phyloP scores from a whole-genome alignment of 495 filamentous ascomycete genomes.

The Neurospora africana region DNA sequence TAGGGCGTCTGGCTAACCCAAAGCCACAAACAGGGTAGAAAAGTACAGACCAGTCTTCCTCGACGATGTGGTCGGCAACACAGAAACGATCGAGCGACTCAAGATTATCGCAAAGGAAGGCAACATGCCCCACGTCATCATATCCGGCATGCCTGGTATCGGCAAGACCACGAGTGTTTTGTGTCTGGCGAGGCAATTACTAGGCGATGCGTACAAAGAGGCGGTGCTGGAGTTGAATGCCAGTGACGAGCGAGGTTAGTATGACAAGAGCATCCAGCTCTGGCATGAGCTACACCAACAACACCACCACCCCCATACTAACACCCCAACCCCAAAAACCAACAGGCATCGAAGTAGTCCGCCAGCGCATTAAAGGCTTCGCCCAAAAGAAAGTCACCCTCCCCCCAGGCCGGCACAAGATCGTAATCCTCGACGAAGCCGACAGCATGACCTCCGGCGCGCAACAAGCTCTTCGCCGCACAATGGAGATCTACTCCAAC shows the following conservation, averaged over 20 bases:
- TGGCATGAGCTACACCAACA: neutral
- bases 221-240: conserved; percentile 95
- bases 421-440: conserved; percentile 96
- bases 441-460: conserved; percentile 96
- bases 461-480: conserved; percentile 88
- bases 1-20: neutral
- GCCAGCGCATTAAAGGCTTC: conserved; percentile 98
- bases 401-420: conserved; percentile 80
- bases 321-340: neutral
- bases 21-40: conserved; percentile 62
- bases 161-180: conserved; percentile 96
- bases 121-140: conserved; percentile 99
- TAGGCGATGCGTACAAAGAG: conserved; percentile 94
- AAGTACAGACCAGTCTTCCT: conserved; percentile 94
- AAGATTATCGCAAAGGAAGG: conserved; percentile 99
- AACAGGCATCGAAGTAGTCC: conserved; percentile 87
- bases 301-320: neutral
- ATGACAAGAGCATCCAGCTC: neutral
- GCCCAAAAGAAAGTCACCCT: conserved; percentile 99
- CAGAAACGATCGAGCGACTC: conserved; percentile 89
- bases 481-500: conserved; percentile 97
- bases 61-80: conserved; percentile 95
- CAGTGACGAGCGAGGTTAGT: conserved; percentile 77
- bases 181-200: conserved; percentile 82
- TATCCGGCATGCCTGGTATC: conserved; percentile 97